Evolutionary conservation across 2,329 filamentous ascomycete genomes (phyloP), one percentile per base, ranked within the genome.

Genomic region (Fusarium subglutinans): DNA sequence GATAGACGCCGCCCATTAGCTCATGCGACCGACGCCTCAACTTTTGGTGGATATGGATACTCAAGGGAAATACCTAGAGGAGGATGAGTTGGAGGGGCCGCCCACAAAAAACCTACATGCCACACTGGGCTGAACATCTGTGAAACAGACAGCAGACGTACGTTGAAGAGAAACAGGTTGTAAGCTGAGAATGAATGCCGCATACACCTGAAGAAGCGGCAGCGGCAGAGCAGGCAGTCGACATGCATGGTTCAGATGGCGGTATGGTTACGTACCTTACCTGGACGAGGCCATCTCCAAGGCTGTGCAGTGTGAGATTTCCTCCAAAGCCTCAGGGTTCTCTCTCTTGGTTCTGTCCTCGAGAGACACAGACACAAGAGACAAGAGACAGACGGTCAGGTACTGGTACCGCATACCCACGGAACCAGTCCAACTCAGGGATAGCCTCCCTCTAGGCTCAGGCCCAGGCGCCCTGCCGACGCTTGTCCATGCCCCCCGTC

Each of bases 401-500:
- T 70, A 64, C 28, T 72, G 40, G 38, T 47, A 62, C 61, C n/a
- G 55, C 35, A 37, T 33, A 51, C 35, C 43, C 55, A 60, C 33
- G 44, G 43, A 40, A 55, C 47, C 56, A 70, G 33, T 60, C 64
- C 66, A 56, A 48, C 60, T 61, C 26, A 68, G 70, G 71, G 62
- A 50, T 73, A 73, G 71, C 48, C 67, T 67, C 53, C 35, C 65
- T 76, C 74, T 64, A 72, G 69, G 47, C 57, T 62, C 71, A 72
- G 72, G 73, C 70, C 70, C 70, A 77, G 71, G 69, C 72, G 70
- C 68, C 75, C 66, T 73, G 73, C 70, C 71, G 68, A 74, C 73
- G 70, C 70, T 69, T 65, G 62, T 61, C 65, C 64, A 77, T 70
- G 66, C 69, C 66, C 70, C 65, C 73, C 59, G 55, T 57, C 55